Evolutionary conservation across 176 grass and related monocot genomes (phyloP), one percentile per base, ranked within the genome.

Genomic region (Phyllostachys edulis): DNA sequence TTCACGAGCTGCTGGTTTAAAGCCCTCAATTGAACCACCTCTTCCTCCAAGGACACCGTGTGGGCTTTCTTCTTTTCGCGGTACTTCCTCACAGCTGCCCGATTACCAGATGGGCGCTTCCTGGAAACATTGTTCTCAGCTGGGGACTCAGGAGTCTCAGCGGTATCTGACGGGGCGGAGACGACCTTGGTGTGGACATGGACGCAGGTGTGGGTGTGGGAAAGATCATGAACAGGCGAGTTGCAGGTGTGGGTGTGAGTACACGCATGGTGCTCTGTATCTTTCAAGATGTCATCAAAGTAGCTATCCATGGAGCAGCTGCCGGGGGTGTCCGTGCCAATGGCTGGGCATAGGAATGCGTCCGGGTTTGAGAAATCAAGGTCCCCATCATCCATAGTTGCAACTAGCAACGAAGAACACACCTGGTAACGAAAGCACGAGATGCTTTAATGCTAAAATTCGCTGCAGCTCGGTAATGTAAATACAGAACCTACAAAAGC

Each of bases 161-260:
- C 89, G 0, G 4, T 82, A 40, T 87, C 92, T 0, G 81, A 76
- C 0, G 87, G 72, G 10, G 89, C 82, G 0, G 92, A 82, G 75
- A 91, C 77, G 17, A 94, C 73, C 82, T 91, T 91, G 87, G 92
- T 92, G 90, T 94, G 90, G 69, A 89, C 92, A 76, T 94, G 89
- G 69, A 88, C 79, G 40, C 92, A 94, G 34, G 92, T 94, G 87
- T 94, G 92, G 54, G 89, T 92, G 90, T 94, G 92, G 0, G 89
- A 85, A 17, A 83, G 81, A 50, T 91, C 74, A 17, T 77, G 34
- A 1, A 86, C 89, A 0, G 92, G 92, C 18, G 90, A 90, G 74
- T 94, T 94, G 85, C 92, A 94, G 56, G 89, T 94, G 85, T 94
- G 92, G 20, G 92, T 94, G 82, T 94, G 92, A 13, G 90, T 94